Percentiles rank a stretch among this genome's conserved stretches.
Conservation (phyloP, 169 alveolate species). For the Besnoitia besnoiti region DNA sequence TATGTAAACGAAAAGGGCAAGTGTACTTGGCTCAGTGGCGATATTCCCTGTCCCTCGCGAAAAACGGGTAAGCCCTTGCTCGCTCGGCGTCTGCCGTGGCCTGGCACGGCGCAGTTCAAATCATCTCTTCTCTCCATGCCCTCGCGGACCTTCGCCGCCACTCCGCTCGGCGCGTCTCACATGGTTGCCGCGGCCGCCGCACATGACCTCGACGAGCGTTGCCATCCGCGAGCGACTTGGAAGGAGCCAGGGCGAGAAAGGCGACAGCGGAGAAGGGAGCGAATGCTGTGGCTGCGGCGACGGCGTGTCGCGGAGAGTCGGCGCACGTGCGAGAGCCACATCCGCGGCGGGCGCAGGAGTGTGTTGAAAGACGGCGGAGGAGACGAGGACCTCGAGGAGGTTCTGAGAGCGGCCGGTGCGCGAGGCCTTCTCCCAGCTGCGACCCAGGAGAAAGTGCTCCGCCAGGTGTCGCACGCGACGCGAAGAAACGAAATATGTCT, state of each 20-base stretch:
- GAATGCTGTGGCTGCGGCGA: not conserved
- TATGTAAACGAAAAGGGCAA: no score
- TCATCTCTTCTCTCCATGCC: no score
- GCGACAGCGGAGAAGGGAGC: not conserved
- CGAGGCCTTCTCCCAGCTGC: not conserved
- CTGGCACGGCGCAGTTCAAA: no score
- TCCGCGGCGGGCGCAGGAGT: not conserved
- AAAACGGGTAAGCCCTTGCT: no score
- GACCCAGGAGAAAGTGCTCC: not conserved
- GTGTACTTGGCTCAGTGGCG: no score
- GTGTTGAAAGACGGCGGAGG: not conserved
- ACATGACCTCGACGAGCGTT: not conserved
- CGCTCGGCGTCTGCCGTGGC: no score
- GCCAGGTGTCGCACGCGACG: not conserved
- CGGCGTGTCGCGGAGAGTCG: not conserved
- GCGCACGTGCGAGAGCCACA: no score
- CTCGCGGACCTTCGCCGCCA: no score
- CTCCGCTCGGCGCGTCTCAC: not conserved
- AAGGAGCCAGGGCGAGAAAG: not conserved
- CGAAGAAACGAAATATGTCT: not conserved
- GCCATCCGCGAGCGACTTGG: not conserved
- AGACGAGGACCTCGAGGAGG: slow-evolving; percentile 1
- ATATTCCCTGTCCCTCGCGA: no score
- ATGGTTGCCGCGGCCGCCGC: slow-evolving; percentile 12
- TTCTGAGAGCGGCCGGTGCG: not conserved